Percentiles rank a stretch among this genome's conserved stretches.
Conservation (phyloP, 495 filamentous ascomycete genomes). For the Hypoxylon lenormandii region DNA sequence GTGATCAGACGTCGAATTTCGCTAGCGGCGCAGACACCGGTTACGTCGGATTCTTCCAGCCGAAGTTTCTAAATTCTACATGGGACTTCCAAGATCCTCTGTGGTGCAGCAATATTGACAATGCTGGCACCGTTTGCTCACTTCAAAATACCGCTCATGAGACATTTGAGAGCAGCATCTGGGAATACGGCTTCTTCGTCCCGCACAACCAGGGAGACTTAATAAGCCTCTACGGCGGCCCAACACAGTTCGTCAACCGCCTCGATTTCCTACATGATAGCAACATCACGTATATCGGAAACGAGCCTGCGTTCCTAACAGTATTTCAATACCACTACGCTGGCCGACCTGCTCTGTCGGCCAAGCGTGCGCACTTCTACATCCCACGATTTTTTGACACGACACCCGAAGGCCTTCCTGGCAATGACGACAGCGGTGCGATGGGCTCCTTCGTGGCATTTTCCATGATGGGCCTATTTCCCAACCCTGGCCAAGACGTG, state of each 20-base stretch:
- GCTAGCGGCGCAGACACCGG: conserved; percentile 70
- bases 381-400: conserved; percentile 75
- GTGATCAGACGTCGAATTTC: conserved; percentile 68
- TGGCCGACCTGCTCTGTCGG: conserved; percentile 72
- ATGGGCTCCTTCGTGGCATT: conserved; percentile 79
- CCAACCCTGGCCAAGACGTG: conserved; percentile 78
- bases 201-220: conserved; percentile 77
- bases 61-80: conserved; percentile 72
- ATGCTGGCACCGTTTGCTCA: conserved; percentile 65
- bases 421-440: conserved; percentile 78
- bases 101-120: conserved; percentile 69
- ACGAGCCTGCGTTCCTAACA: conserved; percentile 77
- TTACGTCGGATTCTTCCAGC: conserved; percentile 77
- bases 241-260: conserved; percentile 68
- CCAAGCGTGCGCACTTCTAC: conserved; percentile 71
- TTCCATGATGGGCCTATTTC: conserved; percentile 79
- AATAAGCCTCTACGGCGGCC: conserved; percentile 71
- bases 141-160: conserved; percentile 72
- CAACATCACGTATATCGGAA: conserved; percentile 76
- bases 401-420: conserved; percentile 71
- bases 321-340: conserved; percentile 79
- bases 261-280: conserved; percentile 74
- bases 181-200: conserved; percentile 79
- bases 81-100: conserved; percentile 78
- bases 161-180: conserved; percentile 77